Percentiles rank a stretch among this genome's conserved stretches.
Evolutionary conservation across 345 rosid genomes (phyloP).

Genomic region (Brassica carinata): DNA sequence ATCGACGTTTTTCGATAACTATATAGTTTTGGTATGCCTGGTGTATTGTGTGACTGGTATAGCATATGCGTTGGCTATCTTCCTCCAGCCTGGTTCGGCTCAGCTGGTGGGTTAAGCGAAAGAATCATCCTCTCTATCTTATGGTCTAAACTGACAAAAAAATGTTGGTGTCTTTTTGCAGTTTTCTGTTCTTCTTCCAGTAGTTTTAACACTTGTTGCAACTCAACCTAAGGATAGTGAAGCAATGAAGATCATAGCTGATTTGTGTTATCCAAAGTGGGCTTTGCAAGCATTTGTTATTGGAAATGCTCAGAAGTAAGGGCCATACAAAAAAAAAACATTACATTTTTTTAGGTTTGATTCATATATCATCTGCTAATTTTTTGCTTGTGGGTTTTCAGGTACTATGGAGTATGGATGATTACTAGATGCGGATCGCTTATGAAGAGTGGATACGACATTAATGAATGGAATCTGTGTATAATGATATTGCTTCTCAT

Average conservation of each 20-base stretch:
- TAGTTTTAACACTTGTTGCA: conserved; percentile 90
- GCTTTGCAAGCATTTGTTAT: conserved; percentile 83
- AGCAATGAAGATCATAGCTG: conserved; percentile 45
- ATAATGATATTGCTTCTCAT: conserved; percentile 55
- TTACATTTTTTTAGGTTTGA: neutral
- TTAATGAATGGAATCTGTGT: conserved; percentile 61
- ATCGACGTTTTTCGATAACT: conserved; percentile 77
- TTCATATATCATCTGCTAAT: neutral
- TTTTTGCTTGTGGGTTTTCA: conserved; percentile 15
- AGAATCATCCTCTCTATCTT: neutral
- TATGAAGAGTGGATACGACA: conserved; percentile 56
- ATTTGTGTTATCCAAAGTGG: conserved; percentile 88
- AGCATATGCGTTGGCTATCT: conserved; percentile 84
- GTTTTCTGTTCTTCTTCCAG: conserved; percentile 97
- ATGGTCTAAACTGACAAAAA: conserved; percentile 12
- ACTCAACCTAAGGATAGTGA: conserved; percentile 49
- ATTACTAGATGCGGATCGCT: conserved; percentile 79
- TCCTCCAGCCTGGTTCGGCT: conserved; percentile 77
- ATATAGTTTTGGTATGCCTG: conserved; percentile 75
- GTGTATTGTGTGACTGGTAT: conserved; percentile 95
- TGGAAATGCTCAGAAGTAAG: conserved; percentile 80
- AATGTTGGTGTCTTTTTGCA: conserved; percentile 36
- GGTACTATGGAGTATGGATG: conserved; percentile 92
- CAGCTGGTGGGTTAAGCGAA: conserved; percentile 58
- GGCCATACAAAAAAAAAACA: neutral